Evolutionary conservation across 192 early-diverging fungal genomes (phyloP), one percentile per base, ranked within the genome.

Genomic region (Gorgonomyces haynaldii): DNA sequence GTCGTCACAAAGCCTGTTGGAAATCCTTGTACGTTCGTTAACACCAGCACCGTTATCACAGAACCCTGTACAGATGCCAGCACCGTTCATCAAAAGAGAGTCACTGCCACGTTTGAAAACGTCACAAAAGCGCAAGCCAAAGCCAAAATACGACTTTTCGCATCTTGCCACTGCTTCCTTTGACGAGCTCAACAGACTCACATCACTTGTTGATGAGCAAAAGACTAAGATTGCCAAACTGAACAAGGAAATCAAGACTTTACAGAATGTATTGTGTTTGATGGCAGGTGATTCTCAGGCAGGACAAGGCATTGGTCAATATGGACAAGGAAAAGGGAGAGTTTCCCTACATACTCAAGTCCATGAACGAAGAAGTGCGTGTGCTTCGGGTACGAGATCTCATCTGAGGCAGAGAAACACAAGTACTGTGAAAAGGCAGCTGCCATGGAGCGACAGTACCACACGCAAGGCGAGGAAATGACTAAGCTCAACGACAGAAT

Each of bases 251-350:
- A 9, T 42, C 6, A 53, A 53, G 24, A 62, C 61, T 12, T 17
- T 61, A 28, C 55, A 61, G 31, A 62, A 56, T 28, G 61, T 62
- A 56, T 21, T 37, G 6, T 17, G 27, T 15, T 9, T 60, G 30
- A 60, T 30, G 26, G 1, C 31, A 58, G 57, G 32, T 58, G 0
- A 52, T 6, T 21, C 40, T 36, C 13, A 24, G 61, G 1, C 61
- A 62, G 23, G 61, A 62, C 6, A 42, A 42, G 25, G 61, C 49
- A 23, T 34, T 62, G 20, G 52, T 56, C 3, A n/a, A 23, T 17
- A 22, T 62, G 37, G 38, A 51, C 34, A 62, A 62, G 26, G 61
- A 62, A 15, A 44, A 59, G 21, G 39, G 34, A 12, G 61, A 62
- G 7, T 53, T 54, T 17, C 61, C 61, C 5, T 31, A 37, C n/a